Conservation (phyloP, 2,329 filamentous ascomycete species). For the Stachybotrys echinatus region DNA sequence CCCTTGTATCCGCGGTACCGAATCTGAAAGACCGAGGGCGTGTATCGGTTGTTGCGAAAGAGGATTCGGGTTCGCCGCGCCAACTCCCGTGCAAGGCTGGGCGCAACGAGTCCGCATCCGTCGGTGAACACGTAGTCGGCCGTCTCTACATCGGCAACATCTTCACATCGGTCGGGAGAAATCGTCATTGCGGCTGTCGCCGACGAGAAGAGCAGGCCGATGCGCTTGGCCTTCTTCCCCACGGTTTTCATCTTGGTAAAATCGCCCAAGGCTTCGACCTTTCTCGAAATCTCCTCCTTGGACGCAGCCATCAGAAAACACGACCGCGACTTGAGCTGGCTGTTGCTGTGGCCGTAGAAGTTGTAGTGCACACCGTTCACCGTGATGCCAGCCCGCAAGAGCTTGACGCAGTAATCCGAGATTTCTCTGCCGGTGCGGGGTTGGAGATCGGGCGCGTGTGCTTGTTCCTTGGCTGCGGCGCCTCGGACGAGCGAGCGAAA, state of each 20-base stretch:
- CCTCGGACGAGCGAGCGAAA: slow-evolving; percentile 17
- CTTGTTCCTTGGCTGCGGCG: slow-evolving; percentile 2
- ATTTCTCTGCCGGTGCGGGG: slow-evolving; percentile 24
- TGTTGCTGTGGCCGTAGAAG: slow-evolving; percentile 38
- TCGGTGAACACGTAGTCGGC: slow-evolving; percentile 35
- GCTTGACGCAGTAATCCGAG: slow-evolving; percentile 25
- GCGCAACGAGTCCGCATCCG: slow-evolving; percentile 32
- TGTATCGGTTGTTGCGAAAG: slow-evolving; percentile 28
- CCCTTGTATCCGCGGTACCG: slow-evolving; percentile 37
- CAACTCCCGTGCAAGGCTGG: slow-evolving; percentile 23
- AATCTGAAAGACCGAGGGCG: slow-evolving; percentile 34
- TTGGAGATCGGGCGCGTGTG: slow-evolving; percentile 7
- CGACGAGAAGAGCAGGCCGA: slow-evolving; percentile 34
- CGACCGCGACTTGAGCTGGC: slow-evolving; percentile 34
- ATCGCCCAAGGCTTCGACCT: slow-evolving; percentile 30
- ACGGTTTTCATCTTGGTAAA: slow-evolving; percentile 35
- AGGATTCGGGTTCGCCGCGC: slow-evolving; percentile 23
- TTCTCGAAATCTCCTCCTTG: slow-evolving; percentile 23
- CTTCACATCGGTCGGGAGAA: slow-evolving; percentile 25
- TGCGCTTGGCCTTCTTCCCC: slow-evolving; percentile 34
- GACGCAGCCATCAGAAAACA: slow-evolving; percentile 30
- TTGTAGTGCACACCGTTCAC: slow-evolving; percentile 30
- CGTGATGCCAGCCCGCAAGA: slow-evolving; percentile 25
- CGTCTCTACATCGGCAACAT: slow-evolving; percentile 29
- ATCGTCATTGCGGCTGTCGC: slow-evolving; percentile 24